Base-by-base conservation (phyloP, 352 stramenopile genomes). In the Globisporangium polare region DNA sequence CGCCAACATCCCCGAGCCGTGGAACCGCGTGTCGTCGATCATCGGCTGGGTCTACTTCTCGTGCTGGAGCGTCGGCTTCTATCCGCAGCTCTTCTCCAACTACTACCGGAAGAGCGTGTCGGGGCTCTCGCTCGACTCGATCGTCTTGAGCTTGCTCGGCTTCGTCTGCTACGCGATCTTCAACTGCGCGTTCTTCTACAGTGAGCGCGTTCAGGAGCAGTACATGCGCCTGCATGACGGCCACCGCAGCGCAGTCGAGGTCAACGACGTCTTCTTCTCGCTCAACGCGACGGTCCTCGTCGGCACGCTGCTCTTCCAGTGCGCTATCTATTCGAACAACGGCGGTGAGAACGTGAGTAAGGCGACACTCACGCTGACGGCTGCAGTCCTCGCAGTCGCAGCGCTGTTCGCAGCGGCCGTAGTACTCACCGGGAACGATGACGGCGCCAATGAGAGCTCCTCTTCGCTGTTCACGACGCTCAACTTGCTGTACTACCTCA, bases 161-260 rank as follows among this genome's bases (percentile, higher is more conserved):
- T 99, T 98, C 66, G 72, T 82, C 35, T 98, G 90, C 66, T 99
- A 99, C 70, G 87, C 89, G 6, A 78, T 94, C 52, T 99, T 98
- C 76, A 98, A 97, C 71, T 86, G 83, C 18, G 82, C 80, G 24
- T 97, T 98, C 68, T 98, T 89, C 77, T 97, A 86, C 67, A 95
- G 75, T 61, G 65, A 86, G 29, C 74, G 53, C 41, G 86, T 98
- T 8, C 89, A 97, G 49, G 45, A 94, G 60, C 74, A 94, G 61
- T 99, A 98, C 71, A 90, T 90, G 74, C 66, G 71, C 9, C 76
- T 72, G 27, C 72, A 97, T 62, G 35, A 80, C 53, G 88, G 85
- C 52, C 71, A 94, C 65, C 78, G 78, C 63, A 97, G 94, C 56
- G 80, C 86, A 2, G 90, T 98, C 3, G 84, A 94, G 60, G 67